Evolutionary conservation across 129 eudicot species (phyloP).

Genomic region (Pittosporum tobira): DNA sequence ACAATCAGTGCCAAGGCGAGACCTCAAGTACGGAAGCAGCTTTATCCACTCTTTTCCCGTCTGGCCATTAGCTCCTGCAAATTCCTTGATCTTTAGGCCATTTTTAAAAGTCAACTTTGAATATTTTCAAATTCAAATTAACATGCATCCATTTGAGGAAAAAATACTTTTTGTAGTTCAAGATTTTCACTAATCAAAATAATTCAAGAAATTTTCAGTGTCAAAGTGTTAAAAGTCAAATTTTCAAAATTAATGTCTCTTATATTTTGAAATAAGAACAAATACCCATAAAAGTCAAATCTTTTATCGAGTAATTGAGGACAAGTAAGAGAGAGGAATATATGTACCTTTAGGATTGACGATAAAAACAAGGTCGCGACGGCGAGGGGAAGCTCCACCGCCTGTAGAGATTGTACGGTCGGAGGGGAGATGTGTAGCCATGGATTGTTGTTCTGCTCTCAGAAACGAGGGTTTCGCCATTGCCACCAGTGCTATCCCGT

Average conservation of each 20-base stretch:
- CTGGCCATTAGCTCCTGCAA: constrained; percentile 85
- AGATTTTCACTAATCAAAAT: too few relatives aligned
- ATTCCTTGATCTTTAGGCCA: too few relatives aligned
- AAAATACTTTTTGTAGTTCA: too few relatives aligned
- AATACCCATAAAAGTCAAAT: too few relatives aligned
- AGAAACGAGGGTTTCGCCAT: constrained; percentile 56
- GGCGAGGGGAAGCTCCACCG: constrained; percentile 41
- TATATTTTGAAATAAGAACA: background rate
- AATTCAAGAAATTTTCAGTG: too few relatives aligned
- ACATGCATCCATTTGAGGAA: too few relatives aligned
- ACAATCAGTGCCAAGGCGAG: constrained; percentile 69
- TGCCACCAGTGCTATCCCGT: constrained; percentile 32
- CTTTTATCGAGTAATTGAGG: too few relatives aligned
- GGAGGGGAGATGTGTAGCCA: constrained; percentile 50
- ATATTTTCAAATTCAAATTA: too few relatives aligned
- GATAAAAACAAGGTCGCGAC: constrained; percentile 86
- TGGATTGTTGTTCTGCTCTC: constrained; percentile 36
- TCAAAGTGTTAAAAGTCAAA: too few relatives aligned
- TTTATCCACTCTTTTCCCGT: constrained; percentile 96
- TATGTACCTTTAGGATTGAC: constrained; percentile 76
- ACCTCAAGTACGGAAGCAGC: constrained; percentile 72
- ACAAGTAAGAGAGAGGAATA: background rate
- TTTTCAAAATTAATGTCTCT: too few relatives aligned
- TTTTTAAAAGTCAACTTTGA: too few relatives aligned
- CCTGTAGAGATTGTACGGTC: constrained; percentile 13